These are phyloP conservation scores for Alternaria incomplexa DNA, from an alignment of 2,329 filamentous ascomycete genomes.

Conservation along the genomic window DNA sequence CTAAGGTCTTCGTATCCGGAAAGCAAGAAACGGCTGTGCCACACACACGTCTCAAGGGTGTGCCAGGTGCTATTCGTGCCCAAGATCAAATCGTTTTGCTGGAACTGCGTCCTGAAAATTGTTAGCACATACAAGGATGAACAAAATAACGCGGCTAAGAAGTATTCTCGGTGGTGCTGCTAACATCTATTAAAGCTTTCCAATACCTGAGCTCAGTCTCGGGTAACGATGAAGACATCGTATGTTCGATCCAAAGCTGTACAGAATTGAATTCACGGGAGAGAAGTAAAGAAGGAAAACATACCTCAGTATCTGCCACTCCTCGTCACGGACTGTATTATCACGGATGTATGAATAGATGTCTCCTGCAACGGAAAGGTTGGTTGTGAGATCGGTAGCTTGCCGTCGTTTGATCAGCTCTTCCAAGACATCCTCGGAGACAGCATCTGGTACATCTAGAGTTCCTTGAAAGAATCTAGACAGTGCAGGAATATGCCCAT, in stretches of 20 bases:
- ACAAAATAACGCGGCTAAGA: not conserved
- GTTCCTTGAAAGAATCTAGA: not conserved
- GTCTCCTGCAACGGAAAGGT: not conserved
- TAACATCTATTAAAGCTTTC: too few species aligned
- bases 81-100: constrained; percentile 1
- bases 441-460: not conserved
- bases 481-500: not conserved
- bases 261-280: not conserved
- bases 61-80: constrained; percentile 13
- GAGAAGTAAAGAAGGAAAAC: not conserved
- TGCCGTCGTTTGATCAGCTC: not conserved
- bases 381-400: not conserved
- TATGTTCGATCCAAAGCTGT: not conserved
- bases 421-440: not conserved
- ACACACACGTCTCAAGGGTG: constrained; percentile 16
- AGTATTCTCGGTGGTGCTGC: not conserved
- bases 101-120: not conserved
- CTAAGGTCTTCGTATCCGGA: constrained; percentile 15
- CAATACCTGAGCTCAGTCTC: too few species aligned
- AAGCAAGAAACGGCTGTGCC: constrained; percentile 18
- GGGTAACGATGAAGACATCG: too few species aligned
- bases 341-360: not conserved
- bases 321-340: not conserved
- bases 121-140: not conserved
- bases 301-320: not conserved